Percentiles rank a stretch among this genome's conserved stretches.
Evolutionary conservation across 768 basidiomycete species (phyloP).

Genomic region (Saitozyma sp.): DNA sequence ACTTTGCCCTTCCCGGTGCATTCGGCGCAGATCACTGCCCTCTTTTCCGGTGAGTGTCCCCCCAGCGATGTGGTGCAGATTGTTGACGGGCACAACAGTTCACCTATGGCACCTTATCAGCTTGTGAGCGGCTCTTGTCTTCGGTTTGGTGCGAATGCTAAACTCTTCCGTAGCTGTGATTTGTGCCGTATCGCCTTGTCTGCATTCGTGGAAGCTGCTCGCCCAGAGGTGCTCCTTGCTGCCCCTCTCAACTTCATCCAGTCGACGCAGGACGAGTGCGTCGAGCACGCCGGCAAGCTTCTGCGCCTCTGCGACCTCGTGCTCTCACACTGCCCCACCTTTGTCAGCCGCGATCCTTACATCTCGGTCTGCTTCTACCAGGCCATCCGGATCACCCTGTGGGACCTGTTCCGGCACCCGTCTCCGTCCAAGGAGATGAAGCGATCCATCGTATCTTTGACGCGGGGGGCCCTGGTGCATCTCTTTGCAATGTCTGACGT

Average conservation of each 20-base stretch:
- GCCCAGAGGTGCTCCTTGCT: constrained; percentile 6
- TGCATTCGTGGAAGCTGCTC: constrained; percentile 5
- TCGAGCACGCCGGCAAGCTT: constrained; percentile 7
- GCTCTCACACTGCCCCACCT: constrained; percentile 1
- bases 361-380: constrained; percentile 5
- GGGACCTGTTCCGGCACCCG: constrained; percentile 1
- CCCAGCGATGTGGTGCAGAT: too few species aligned
- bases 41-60: too few species aligned
- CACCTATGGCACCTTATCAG: too few species aligned
- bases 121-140: too few species aligned
- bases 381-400: constrained; percentile 2
- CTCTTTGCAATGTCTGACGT: too few species aligned
- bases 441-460: background rate
- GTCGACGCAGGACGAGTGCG: constrained; percentile 5
- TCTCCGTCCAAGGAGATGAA: constrained; percentile 1
- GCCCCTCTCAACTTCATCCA: constrained; percentile 2
- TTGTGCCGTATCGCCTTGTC: background rate
- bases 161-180: too few species aligned
- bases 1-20: too few species aligned
- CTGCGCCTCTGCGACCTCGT: constrained; percentile 1
- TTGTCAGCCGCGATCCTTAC: background rate
- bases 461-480: too few species aligned
- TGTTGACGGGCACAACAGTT: too few species aligned
- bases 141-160: too few species aligned
- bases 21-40: too few species aligned